Base-by-base conservation (phyloP, 1,284 basidiomycete genomes). In the Phylloboletellus chloephorus region DNA sequence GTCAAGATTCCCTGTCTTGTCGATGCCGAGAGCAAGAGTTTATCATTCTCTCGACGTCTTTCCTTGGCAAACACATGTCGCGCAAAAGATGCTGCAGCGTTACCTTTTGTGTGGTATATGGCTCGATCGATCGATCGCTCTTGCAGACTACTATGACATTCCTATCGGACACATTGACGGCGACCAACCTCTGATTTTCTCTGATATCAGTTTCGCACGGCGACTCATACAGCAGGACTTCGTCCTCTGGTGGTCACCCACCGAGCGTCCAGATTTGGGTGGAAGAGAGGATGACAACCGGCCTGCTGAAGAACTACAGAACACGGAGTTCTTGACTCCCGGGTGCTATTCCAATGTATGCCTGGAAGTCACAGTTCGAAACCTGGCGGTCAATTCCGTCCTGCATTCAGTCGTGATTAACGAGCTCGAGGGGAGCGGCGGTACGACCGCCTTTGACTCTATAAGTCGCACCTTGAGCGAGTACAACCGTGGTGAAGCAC, bases 241-340 rank as follows among this genome's bases (percentile, higher is more conserved):
- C 62, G 71, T 98, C 2, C 70, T 98, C 2, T 99, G 96, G 96
- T 99, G 96, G 96, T 95, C 95, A 3, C 76, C 85, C 1, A 79
- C 82, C 4, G 81, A 88, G 24, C 76, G 76, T n/a, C 94, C 96
- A 3, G 96, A 98, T 64, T 73, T 98, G 0, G 96, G 96, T 30
- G 96, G 96, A 2, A 76, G 85, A 35, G 93, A 99, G 60, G 80
- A 90, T 37, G 96, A 98, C 61, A 74, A 76, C 30, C 76, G 87
- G 37, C 77, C 79, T 1, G 68, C 73, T 4, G 91, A 93, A 48
- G 89, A 91, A 36, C 67, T 92, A n/a, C 77, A 81, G 5, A 82
- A 81, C 41, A 88, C 90, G 0, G 93, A 96, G 52, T 92, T 98
- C 62, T 73, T 82, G 30, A 77, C 81, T 0, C 78, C 89, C 2